Evolutionary conservation across 2,329 filamentous ascomycete species (phyloP), one percentile per base, ranked within the genome.

Genomic region (Colletotrichum simmondsii): DNA sequence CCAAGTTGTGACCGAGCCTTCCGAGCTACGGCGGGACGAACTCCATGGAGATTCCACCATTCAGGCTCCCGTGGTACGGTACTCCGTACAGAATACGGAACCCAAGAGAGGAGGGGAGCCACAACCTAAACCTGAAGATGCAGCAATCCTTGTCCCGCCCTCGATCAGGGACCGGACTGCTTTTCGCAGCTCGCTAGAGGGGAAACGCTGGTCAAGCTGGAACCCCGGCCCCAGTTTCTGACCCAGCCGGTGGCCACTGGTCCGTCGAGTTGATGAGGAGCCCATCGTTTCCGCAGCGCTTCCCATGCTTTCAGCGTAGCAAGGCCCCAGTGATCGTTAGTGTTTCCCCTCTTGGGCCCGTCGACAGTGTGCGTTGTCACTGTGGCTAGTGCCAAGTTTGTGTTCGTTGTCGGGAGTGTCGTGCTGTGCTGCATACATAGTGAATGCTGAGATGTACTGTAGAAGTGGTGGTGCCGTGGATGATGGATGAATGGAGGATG

Each of bases 231-330:
- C 65, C 56, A 6, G 65, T 46, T n/a, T 37, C 42, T 58, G 53
- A 26, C 42, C 30, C 24, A 60, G 59, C 32, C 37, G 46, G 53
- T 65, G 46, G 54, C 46, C 37, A 64, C 59, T 60, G 46, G 46
- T 32, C 24, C 59, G 42, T 63, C 22, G 53, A 67, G 46, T 58
- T 37, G 57, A 59, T 28, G 54, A 57, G 35, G 65, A 68, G 65
- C 65, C 59, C 46, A 65, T 69, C 59, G 53, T n/a, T 72, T 53
- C 54, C 54, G 69, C 65, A 37, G 70, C 65, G 42, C 65, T 69
- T 56, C 59, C 53, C 70, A 56, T 72, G 68, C 65, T 26, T 61
- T 30, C 57, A 58, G 57, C 42, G 30, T 46, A 35, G 24, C 37
- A 37, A 37, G 54, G 32, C 35, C 52, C 60, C 60, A 32, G 32